phyloP scores from a whole-genome alignment of 2,329 filamentous ascomycete species.

The Davidsoniella eucalypti region DNA sequence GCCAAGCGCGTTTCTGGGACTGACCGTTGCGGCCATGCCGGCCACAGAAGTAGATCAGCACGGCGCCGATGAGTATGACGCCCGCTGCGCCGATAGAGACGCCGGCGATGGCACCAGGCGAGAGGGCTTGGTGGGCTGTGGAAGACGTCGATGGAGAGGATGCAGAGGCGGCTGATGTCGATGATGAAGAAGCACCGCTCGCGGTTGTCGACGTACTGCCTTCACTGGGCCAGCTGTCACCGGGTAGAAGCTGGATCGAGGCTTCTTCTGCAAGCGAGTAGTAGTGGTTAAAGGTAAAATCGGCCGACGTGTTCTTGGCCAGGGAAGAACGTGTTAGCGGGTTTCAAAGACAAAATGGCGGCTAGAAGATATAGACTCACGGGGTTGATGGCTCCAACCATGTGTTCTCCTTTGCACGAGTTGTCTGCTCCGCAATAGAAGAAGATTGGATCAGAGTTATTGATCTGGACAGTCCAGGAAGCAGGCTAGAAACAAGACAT shows the following conservation, averaged over 20 bases:
- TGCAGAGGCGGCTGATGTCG: constrained; percentile 13
- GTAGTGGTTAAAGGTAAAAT: constrained; percentile 30
- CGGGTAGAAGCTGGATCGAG: constrained; percentile 37
- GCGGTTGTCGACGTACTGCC: constrained; percentile 15
- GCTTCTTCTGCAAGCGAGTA: constrained; percentile 29
- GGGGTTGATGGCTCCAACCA: constrained; percentile 64
- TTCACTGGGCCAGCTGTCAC: constrained; percentile 37
- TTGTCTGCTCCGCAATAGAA: constrained; percentile 53
- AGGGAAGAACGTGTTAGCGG: constrained; percentile 9
- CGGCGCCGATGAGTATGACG: constrained; percentile 26
- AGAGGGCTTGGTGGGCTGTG: constrained; percentile 10
- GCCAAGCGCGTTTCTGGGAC: constrained; percentile 16
- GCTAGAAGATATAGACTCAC: constrained; percentile 22
- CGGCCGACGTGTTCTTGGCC: constrained; percentile 2
- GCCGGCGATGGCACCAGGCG: constrained; percentile 38
- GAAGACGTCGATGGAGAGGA: constrained; percentile 12
- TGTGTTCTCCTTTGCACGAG: constrained; percentile 47
- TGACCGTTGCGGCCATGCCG: constrained; percentile 24
- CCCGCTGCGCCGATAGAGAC: constrained; percentile 37
- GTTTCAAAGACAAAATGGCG: not conserved
- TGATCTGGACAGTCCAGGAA: constrained; percentile 30
- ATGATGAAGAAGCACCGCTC: constrained; percentile 11
- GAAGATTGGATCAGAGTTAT: constrained; percentile 45
- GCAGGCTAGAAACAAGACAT: constrained; percentile 21
- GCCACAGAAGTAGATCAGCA: constrained; percentile 32